Base-by-base conservation (phyloP, 1,284 basidiomycete species). In the Cerioporus squamosus region DNA sequence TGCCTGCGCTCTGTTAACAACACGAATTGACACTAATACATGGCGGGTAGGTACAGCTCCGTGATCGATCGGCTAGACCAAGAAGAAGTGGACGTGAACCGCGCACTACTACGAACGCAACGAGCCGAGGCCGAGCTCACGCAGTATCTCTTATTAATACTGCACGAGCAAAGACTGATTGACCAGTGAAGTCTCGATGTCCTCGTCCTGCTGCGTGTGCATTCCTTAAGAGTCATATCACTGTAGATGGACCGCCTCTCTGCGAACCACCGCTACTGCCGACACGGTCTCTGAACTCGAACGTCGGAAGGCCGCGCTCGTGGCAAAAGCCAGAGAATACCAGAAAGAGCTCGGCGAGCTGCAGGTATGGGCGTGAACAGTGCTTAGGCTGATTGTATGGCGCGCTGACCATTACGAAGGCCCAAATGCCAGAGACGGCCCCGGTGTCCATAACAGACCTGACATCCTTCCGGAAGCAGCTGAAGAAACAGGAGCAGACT, bases 251-350 rank as follows among this genome's bases (percentile, higher is more conserved):
- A 74, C 68, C 42, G 59, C 69, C 26, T 59, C 57, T 1, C 44
- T 79, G 3, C 65, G 68, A 14, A 61, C 68, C 9, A 70, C 72
- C 2, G 59, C 68, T 10, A 50, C 57, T 4, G 65, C 68, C 5
- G 74, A 76, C 31, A 72, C 61, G 17, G 57, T 72, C 2, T 60
- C 69, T 1, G 68, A 65, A 10, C 56, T 80, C 1, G 76, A 78
- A 51, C 69, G 76, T 43, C 71, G 73, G 4, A 77, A 75, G 59
- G 75, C 78, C 17, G 70, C 70, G 9, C 60, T 80, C 17, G 58
- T 73, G 1, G 72, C 73, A 23, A 81, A 79, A 58, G 79, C 78
- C 0, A 80, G 77, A 56, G 80, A 81, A 62, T 78, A 79, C 58
- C 75, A 77, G 60, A 70, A 70, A 47, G 73, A 77, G 45, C 70